A percentile compares a stretch with the other conserved stretches of the same genome.
Conservation (phyloP, 345 rosid species). For the Aquilaria yunnanensis region DNA sequence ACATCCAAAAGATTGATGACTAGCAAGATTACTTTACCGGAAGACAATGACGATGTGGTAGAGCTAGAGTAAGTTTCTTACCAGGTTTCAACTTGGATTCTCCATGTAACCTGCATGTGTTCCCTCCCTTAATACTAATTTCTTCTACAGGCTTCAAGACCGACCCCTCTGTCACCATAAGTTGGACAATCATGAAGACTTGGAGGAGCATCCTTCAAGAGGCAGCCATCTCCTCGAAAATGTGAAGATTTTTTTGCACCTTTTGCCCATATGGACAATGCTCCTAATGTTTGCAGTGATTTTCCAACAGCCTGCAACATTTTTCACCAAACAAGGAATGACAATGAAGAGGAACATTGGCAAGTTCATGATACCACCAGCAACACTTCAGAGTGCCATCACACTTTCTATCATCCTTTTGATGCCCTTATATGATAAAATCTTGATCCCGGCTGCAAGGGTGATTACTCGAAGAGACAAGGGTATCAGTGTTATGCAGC, state of each 20-base stretch:
- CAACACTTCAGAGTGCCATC: slow-evolving; percentile 83
- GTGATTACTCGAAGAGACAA: slow-evolving; percentile 33
- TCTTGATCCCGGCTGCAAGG: slow-evolving; percentile 52
- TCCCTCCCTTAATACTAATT: slow-evolving; percentile 10
- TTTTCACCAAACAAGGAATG: slow-evolving; percentile 91
- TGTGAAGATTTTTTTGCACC: slow-evolving; percentile 37
- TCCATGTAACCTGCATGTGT: background rate
- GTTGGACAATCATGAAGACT: slow-evolving; percentile 3
- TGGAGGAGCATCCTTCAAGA: slow-evolving; percentile 13
- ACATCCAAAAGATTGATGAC: slow-evolving; percentile 19
- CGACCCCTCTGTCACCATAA: slow-evolving; percentile 57
- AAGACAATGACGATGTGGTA: slow-evolving; percentile 29
- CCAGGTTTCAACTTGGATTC: background rate
- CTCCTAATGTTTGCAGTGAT: slow-evolving; percentile 87
- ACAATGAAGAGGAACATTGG: slow-evolving; percentile 76
- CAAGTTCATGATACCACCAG: slow-evolving; percentile 81
- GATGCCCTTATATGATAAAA: slow-evolving; percentile 71
- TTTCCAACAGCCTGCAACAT: slow-evolving; percentile 82
- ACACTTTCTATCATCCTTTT: slow-evolving; percentile 82
- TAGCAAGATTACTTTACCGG: slow-evolving; percentile 29
- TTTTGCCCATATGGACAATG: slow-evolving; percentile 86
- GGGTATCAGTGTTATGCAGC: slow-evolving; percentile 59
- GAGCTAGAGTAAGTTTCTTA: slow-evolving; percentile 76
- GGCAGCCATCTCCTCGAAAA: slow-evolving; percentile 29
- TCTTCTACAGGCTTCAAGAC: slow-evolving; percentile 58